These are phyloP conservation scores for Hymenoscyphus fraxineus DNA, from an alignment of 2,329 filamentous ascomycete genomes.

Conservation along the genomic window DNA sequence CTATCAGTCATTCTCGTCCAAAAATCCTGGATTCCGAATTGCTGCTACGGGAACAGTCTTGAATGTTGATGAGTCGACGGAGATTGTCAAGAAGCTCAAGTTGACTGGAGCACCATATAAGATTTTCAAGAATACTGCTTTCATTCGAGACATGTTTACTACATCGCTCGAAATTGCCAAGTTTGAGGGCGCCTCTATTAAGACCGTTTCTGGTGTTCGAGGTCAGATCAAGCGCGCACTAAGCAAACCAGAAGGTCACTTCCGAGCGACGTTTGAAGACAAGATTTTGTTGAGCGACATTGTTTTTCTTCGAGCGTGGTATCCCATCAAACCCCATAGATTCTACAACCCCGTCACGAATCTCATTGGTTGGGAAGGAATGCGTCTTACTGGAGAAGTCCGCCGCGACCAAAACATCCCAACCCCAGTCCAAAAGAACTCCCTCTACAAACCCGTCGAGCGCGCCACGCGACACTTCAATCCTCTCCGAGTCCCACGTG, in stretches of 20 bases:
- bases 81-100: slow-evolving; percentile 99
- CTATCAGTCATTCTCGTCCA: slow-evolving; percentile 82
- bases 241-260: slow-evolving; percentile 89
- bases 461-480: slow-evolving; percentile 73
- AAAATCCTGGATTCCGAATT: slow-evolving; percentile 86
- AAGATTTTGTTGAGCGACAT: slow-evolving; percentile 97
- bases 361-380: slow-evolving; percentile 82
- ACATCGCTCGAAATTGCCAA: slow-evolving; percentile 92
- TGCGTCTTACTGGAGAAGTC: slow-evolving; percentile 92
- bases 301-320: slow-evolving; percentile 95
- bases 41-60: slow-evolving; percentile 91
- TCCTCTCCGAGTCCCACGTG: slow-evolving; percentile 65
- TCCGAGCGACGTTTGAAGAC: slow-evolving; percentile 96
- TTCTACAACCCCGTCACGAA: slow-evolving; percentile 98
- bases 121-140: slow-evolving; percentile 98
- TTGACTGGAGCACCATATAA: slow-evolving; percentile 91
- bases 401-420: slow-evolving; percentile 70
- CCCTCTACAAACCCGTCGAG: slow-evolving; percentile 71
- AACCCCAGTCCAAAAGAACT: slow-evolving; percentile 79
- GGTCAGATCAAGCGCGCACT: slow-evolving; percentile 97
- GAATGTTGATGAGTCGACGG: slow-evolving; percentile 89
- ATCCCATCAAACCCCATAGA: slow-evolving; percentile 86
- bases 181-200: slow-evolving; percentile 93
- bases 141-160: slow-evolving; percentile 98
- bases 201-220: slow-evolving; percentile 90